A percentile compares a stretch with the other conserved stretches of the same genome.
Evolutionary conservation across 495 filamentous ascomycete genomes (phyloP).

Genomic region (Parachaetomium inaequale): DNA sequence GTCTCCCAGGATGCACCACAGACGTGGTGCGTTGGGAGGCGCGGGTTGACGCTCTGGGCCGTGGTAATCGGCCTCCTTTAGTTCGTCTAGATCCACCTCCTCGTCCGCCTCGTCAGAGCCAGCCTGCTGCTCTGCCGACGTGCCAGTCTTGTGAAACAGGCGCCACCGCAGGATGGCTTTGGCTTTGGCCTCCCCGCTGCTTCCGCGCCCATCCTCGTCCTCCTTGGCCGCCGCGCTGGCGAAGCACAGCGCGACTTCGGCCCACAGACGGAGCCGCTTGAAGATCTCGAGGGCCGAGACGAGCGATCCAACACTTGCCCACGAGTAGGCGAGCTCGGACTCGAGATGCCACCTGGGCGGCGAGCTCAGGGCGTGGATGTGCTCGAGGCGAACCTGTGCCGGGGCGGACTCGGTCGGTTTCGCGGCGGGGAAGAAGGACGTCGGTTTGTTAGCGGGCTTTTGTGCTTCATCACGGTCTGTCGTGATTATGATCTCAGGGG

Average conservation of each 20-base stretch:
- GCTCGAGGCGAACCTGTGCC: conserved; percentile 67
- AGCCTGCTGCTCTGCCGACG: conserved; percentile 21
- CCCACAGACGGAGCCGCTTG: conserved; percentile 90
- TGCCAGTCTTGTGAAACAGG: conserved; percentile 61
- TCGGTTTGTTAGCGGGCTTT: conserved; percentile 36
- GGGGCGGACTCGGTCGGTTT: conserved; percentile 75
- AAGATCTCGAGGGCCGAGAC: conserved; percentile 94
- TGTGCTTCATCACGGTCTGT: conserved; percentile 16
- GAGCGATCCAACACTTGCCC: conserved; percentile 81
- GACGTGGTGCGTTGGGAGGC: conserved; percentile 76
- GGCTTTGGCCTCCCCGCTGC: conserved; percentile 70
- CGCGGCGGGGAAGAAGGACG: conserved; percentile 79
- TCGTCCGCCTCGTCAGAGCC: conserved; percentile 47
- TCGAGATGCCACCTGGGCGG: conserved; percentile 92
- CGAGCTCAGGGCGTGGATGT: conserved; percentile 76
- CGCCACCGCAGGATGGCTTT: conserved; percentile 68
- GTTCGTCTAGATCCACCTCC: conserved; percentile 43
- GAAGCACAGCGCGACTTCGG: conserved; percentile 89
- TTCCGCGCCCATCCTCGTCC: conserved; percentile 54
- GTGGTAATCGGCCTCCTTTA: conserved; percentile 52
- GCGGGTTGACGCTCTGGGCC: conserved; percentile 63
- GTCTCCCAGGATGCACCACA: conserved; percentile 94
- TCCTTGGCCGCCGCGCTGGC: conserved; percentile 57
- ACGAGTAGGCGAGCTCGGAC: conserved; percentile 84
- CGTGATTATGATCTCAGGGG: conserved; percentile 44